Evolutionary conservation across 1,284 basidiomycete species (phyloP), one percentile per base, ranked within the genome.

Genomic region (Porodaedalea pini): DNA sequence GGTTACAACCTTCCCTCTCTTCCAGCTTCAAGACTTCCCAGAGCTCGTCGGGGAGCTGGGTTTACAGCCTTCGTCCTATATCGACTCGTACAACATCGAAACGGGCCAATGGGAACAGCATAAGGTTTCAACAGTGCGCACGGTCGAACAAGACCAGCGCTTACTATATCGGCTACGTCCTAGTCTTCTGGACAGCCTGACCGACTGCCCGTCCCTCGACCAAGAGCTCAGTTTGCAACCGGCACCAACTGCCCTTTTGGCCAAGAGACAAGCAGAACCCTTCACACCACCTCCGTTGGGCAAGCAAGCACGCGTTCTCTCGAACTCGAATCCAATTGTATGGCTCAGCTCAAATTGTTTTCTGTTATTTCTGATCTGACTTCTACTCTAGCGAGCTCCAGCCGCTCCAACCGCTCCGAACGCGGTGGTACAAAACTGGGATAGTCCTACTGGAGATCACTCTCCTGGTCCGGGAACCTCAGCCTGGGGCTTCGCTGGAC

Each of bases 1-100:
- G 61, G 74, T 86, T 43, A 70, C 80, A 0, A 83, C 82, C 0
- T 87, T 86, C 62, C 85, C 85, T 0, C 76, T 80, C 32, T 84
- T 87, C 65, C 79, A 79, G 45, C 73, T 86, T n/a, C 75, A 79
- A 4, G 72, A 75, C 21, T 76, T 82, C 61, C 68, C 73, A 23
- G 69, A 77, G 36, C 72, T 88, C 54, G 73, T 82, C 3, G 65
- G 71, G 2, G 79, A 83, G 60, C 75, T 87, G 17, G 76, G 77
- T 6, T 70, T 87, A 13, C 71, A 73, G 0, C 53, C 73, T 0
- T 69, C 69, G 6, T 79, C 81, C 2, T 86, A 81, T 63, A 71
- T 88, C 44, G 85, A 88, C 61, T 73, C 79, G 1, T 88, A 78
- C 67, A 79, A 83, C 60, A 71, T 75, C 4, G 60, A 68, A 1